A percentile compares a stretch with the other conserved stretches of the same genome.
phyloP scores from a whole-genome alignment of 2,329 filamentous ascomycete species.

The Xylariales sp. region DNA sequence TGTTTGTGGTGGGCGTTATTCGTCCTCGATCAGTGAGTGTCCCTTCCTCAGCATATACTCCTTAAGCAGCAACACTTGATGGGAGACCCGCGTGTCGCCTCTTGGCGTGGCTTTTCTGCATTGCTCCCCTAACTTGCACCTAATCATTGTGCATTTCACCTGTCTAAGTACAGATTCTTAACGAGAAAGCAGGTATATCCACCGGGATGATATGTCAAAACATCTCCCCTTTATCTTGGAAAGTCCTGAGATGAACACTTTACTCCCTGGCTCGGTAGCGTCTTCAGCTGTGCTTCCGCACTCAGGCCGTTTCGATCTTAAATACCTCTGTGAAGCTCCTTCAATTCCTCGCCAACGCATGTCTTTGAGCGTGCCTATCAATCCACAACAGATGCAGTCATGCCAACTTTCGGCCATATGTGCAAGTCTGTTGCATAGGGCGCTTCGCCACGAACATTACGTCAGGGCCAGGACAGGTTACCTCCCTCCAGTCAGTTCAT shows the following conservation, averaged over 20 bases:
- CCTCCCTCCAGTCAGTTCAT: slow-evolving; percentile 19
- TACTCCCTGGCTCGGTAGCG: slow-evolving; percentile 21
- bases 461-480: slow-evolving; percentile 17
- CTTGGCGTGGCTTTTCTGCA: no score
- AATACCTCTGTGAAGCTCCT: slow-evolving; percentile 24
- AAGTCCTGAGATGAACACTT: slow-evolving; percentile 19
- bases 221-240: slow-evolving; percentile 26
- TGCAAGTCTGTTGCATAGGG: slow-evolving; percentile 23
- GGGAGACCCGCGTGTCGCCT: no score
- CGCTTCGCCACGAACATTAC: slow-evolving; percentile 17
- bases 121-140: background rate
- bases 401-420: slow-evolving; percentile 27
- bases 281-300: slow-evolving; percentile 20
- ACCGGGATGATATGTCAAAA: slow-evolving; percentile 22
- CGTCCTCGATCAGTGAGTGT: slow-evolving; percentile 36
- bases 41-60: background rate
- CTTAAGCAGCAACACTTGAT: no score
- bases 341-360: background rate
- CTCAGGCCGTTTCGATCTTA: slow-evolving; percentile 15
- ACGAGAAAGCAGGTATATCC: slow-evolving; percentile 20
- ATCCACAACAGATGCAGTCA: slow-evolving; percentile 1
- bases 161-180: slow-evolving; percentile 6
- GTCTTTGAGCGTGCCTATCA: slow-evolving; percentile 2
- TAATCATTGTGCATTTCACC: background rate
- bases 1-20: slow-evolving; percentile 40